A percentile compares a stretch with the other conserved stretches of the same genome.
These are phyloP conservation scores for Eucalyptus grandis DNA, from an alignment of 345 rosid species.

Conservation along the genomic window DNA sequence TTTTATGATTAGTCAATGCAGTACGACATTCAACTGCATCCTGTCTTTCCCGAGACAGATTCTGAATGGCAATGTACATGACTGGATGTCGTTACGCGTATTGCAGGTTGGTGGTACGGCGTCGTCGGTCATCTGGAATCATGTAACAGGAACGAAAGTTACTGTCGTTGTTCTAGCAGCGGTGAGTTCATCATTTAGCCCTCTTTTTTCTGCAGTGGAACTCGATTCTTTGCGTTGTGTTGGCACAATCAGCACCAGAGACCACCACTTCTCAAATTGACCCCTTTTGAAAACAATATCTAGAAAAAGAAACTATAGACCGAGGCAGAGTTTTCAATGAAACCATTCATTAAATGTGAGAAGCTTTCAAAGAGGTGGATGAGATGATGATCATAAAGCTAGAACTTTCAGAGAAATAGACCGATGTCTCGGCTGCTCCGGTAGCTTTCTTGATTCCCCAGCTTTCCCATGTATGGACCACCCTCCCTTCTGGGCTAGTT, in stretches of 20 bases:
- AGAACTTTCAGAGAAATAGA: not conserved
- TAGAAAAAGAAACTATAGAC: not conserved
- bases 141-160: conserved; percentile 32
- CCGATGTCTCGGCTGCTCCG: not conserved
- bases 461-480: conserved; percentile 23
- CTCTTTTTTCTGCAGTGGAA: not conserved
- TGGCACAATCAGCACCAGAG: not conserved
- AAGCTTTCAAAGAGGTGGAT: not conserved
- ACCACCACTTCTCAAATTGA: not conserved
- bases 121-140: conserved; percentile 59
- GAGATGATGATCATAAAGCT: not conserved
- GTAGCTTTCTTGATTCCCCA: conserved; percentile 1
- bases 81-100: not conserved
- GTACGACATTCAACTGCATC: not conserved
- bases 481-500: not conserved
- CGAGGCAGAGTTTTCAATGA: not conserved
- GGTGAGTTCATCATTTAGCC: conserved; percentile 17
- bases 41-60: not conserved
- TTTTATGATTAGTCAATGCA: not conserved
- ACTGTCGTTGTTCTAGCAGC: conserved; percentile 35
- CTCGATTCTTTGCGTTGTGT: not conserved
- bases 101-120: conserved; percentile 95
- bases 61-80: not conserved
- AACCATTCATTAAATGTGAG: not conserved
- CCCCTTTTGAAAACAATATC: not conserved